Base-by-base conservation (phyloP, 176 grass and related monocot genomes). In the bread wheat (Triticum aestivum) region DNA sequence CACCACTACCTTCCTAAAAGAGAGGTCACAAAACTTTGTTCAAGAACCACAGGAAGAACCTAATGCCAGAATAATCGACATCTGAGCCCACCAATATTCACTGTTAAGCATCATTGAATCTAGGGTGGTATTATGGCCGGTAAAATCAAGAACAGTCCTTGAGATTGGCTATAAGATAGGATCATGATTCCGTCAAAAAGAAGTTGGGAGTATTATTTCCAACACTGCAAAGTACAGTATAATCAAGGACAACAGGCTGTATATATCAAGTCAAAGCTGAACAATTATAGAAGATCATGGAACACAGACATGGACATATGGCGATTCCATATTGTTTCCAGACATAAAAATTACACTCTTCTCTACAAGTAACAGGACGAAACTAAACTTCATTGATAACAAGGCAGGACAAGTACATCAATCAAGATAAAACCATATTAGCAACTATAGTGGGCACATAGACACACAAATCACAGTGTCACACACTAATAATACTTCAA, bases 61-160 rank as follows among this genome's bases (percentile, higher is more conserved):
- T 70, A 69, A 89, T 79, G 70, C 84, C 35, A 84, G 80, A 87
- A 89, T 69, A 78, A 72, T 45, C 14, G 26, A 79, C 39, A 27
- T 86, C 21, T 9, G 44, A 26, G 0, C 26, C 26, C 26, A 26
- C 26, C 26, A 26, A 26, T 26, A 26, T 26, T 26, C 26, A 26
- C 26, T 26, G 23, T 83, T 79, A 83, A 73, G 51, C 73, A 83
- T 42, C 79, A 26, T 61, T 30, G 65, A 86, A 85, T 85, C 63
- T 0, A 78, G 9, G 33, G 14, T 1, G 3, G 37, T 47, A 47
- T 47, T 47, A 47, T 11, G 35, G 58, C 26, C 4, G 7, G 45
- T 65, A 81, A 61, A 74, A 85, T 75, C 85, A 87, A 84, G n/a
- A 90, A 79, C 20, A 80, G 59, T 33, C 64, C 27, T 15, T 35